These are phyloP conservation scores for Camelina neglecta DNA, from an alignment of 345 rosid genomes.

Conservation along the genomic window DNA sequence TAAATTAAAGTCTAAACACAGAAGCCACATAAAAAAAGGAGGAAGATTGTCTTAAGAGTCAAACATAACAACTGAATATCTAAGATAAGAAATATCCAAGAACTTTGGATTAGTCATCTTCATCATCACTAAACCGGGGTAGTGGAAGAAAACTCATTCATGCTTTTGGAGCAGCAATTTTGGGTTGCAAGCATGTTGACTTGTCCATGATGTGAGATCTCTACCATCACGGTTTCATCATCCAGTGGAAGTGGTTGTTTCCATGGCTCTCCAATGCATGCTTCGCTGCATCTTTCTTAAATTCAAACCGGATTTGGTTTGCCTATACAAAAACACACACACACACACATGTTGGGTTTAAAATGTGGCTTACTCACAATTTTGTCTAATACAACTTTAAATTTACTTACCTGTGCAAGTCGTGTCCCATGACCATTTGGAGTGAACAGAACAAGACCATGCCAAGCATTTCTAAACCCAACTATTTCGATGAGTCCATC, in stretches of 20 bases:
- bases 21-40: no score
- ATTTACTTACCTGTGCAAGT: slow-evolving; percentile 72
- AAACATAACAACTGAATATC: no score
- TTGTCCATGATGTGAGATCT: slow-evolving; percentile 84
- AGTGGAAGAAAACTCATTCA: slow-evolving; percentile 46
- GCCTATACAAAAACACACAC: slow-evolving; percentile 49
- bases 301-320: slow-evolving; percentile 69
- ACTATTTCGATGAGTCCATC: slow-evolving; percentile 83
- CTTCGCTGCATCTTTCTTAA: slow-evolving; percentile 73
- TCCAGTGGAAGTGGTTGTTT: slow-evolving; percentile 77
- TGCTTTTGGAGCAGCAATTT: slow-evolving; percentile 63
- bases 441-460: slow-evolving; percentile 78
- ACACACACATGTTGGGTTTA: background rate
- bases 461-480: slow-evolving; percentile 98
- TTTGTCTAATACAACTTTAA: background rate
- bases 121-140: slow-evolving; percentile 44
- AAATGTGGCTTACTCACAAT: slow-evolving; percentile 2
- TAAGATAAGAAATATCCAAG: no score
- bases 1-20: background rate
- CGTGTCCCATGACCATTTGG: slow-evolving; percentile 94
- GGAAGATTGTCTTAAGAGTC: no score
- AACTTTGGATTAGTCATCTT: slow-evolving; percentile 37
- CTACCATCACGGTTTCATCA: slow-evolving; percentile 74
- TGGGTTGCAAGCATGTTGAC: slow-evolving; percentile 82
- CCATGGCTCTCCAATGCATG: slow-evolving; percentile 91